Evolutionary conservation across 176 grass and related monocot genomes (phyloP).

Genomic region (Zea luxurians): DNA sequence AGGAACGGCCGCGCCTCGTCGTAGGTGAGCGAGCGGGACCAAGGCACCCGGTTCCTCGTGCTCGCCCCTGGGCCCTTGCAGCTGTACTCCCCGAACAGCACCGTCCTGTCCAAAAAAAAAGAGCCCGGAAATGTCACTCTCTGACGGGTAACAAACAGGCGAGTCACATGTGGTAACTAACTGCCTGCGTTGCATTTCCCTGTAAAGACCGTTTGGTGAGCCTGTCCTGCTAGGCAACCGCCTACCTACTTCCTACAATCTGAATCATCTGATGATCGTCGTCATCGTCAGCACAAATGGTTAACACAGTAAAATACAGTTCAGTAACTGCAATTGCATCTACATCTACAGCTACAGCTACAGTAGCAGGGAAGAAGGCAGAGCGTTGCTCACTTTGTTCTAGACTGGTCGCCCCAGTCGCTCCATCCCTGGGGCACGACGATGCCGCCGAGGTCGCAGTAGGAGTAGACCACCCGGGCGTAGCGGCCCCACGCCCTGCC

Average conservation of each 20-base stretch:
- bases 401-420: conserved; percentile 82
- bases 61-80: conserved; percentile 73
- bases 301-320: neutral
- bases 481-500: conserved; percentile 87
- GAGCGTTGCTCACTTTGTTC: conserved; percentile 51
- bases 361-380: neutral
- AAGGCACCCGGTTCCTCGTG: conserved; percentile 54
- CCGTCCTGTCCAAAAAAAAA: conserved; percentile 62
- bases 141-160: neutral
- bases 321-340: neutral
- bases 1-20: conserved; percentile 73
- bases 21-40: conserved; percentile 79
- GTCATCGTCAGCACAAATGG: neutral
- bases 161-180: conserved; percentile 28
- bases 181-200: neutral
- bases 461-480: conserved; percentile 75
- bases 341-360: neutral
- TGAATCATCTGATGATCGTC: neutral
- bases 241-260: neutral
- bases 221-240: conserved; percentile 12
- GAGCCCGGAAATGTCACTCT: conserved; percentile 11
- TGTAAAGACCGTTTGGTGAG: conserved; percentile 35
- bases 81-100: conserved; percentile 73
- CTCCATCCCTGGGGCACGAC: conserved; percentile 80
- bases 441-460: conserved; percentile 73